A percentile compares a stretch with the other conserved stretches of the same genome.
These are phyloP conservation scores for Panicum miliaceum DNA, from an alignment of 176 grass and related monocot genomes.

Conservation along the genomic window DNA sequence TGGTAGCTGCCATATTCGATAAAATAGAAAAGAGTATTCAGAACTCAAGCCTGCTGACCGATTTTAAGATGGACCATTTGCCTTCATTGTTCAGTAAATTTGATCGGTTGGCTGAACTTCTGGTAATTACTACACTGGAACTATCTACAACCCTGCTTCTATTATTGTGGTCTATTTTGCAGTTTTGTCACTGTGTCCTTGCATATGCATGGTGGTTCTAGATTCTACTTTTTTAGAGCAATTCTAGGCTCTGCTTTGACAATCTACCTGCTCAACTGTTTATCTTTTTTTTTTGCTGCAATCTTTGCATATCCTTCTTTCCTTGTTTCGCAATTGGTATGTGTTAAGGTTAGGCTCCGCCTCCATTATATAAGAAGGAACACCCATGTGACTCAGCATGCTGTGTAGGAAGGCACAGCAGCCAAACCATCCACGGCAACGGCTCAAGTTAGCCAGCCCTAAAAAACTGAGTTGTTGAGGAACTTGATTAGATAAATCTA, in stretches of 20 bases:
- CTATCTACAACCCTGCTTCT: slow-evolving; percentile 26
- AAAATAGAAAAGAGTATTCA: slow-evolving; percentile 73
- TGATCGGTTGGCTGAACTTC: slow-evolving; percentile 60
- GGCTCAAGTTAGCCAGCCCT: background rate
- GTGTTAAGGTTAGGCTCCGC: background rate
- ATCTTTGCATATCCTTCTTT: slow-evolving; percentile 4
- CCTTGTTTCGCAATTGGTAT: slow-evolving; percentile 14
- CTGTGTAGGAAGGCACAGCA: background rate
- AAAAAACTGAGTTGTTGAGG: background rate
- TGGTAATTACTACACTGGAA: slow-evolving; percentile 63
- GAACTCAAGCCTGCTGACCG: slow-evolving; percentile 66
- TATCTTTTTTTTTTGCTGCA: background rate
- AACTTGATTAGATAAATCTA: background rate
- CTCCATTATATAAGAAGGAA: background rate
- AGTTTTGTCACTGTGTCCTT: background rate
- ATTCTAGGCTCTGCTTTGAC: background rate
- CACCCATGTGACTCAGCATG: background rate
- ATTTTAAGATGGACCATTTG: slow-evolving; percentile 78
- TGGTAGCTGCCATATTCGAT: slow-evolving; percentile 64
- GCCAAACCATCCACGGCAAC: background rate
- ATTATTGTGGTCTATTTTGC: background rate
- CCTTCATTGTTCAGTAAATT: slow-evolving; percentile 68
- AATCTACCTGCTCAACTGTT: background rate
- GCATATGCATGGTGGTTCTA: slow-evolving; percentile 1
- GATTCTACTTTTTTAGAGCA: background rate